Percentiles rank a stretch among this genome's conserved stretches.
Conservation (phyloP, 495 filamentous ascomycete genomes). For the Tetracladium setigerum region DNA sequence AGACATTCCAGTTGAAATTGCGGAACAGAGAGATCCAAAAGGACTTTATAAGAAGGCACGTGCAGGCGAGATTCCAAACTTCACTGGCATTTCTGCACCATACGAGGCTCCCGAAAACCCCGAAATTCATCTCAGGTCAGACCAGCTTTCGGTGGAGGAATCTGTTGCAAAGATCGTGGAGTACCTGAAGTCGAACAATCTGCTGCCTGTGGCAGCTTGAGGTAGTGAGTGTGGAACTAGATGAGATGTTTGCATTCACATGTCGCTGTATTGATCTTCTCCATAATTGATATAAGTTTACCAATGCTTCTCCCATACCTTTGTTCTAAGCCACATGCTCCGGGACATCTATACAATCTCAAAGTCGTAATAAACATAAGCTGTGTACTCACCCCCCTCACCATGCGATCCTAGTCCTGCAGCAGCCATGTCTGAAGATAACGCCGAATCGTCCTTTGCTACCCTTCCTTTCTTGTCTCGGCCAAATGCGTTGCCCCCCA, state of each 20-base stretch:
- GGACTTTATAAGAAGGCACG: constrained; percentile 95
- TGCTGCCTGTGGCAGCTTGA: constrained; percentile 7
- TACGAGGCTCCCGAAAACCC: constrained; percentile 85
- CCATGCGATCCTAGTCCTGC: constrained; percentile 46
- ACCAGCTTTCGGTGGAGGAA: constrained; percentile 72
- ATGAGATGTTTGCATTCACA: no score
- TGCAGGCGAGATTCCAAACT: constrained; percentile 89
- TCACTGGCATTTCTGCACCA: constrained; percentile 87
- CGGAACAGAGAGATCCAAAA: constrained; percentile 95
- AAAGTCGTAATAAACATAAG: constrained; percentile 97
- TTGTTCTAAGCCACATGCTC: not conserved
- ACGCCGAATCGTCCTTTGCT: constrained; percentile 72
- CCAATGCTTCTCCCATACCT: constrained; percentile 13
- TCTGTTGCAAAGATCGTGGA: constrained; percentile 75
- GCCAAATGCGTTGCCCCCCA: constrained; percentile 91
- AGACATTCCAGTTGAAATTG: constrained; percentile 78
- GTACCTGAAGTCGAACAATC: constrained; percentile 59
- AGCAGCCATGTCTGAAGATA: constrained; percentile 72
- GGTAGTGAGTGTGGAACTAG: no score
- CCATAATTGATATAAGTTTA: constrained; percentile 4
- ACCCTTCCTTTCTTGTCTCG: constrained; percentile 89
- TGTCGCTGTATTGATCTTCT: no score
- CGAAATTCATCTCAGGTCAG: constrained; percentile 77
- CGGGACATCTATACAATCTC: constrained; percentile 51
- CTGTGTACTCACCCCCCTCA: constrained; percentile 78